Evolutionary conservation across 2,329 filamentous ascomycete genomes (phyloP).

Genomic region (Phialophora macrospora): DNA sequence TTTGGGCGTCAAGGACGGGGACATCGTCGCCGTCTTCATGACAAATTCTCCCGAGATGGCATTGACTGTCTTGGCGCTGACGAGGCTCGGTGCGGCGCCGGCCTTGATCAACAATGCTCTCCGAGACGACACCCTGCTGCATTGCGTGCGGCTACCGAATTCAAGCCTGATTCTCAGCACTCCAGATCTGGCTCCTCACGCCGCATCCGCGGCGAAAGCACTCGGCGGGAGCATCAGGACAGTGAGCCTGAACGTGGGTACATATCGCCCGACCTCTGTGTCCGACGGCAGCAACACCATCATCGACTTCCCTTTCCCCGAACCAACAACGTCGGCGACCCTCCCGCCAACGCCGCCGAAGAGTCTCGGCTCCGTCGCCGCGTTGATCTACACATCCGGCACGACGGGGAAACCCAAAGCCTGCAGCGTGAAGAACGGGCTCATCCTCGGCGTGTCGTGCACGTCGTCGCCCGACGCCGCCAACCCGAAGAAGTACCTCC

Average conservation of each 20-base stretch:
- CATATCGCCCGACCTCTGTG: conserved; percentile 19
- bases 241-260: conserved; percentile 32
- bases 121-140: conserved; percentile 53
- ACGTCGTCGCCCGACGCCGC: conserved; percentile 44
- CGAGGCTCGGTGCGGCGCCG: conserved; percentile 53
- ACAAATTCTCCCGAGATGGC: conserved; percentile 58
- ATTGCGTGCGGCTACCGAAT: conserved; percentile 52
- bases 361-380: conserved; percentile 44
- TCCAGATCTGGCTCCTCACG: conserved; percentile 48
- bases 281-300: conserved; percentile 41
- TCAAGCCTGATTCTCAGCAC: conserved; percentile 52
- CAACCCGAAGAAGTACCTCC: conserved; percentile 50
- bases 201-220: conserved; percentile 31
- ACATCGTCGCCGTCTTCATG: conserved; percentile 55
- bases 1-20: conserved; percentile 46
- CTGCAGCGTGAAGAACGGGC: conserved; percentile 41
- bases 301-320: conserved; percentile 31
- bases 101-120: conserved; percentile 56
- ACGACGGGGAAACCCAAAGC: conserved; percentile 45
- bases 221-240: conserved; percentile 37
- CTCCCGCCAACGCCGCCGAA: conserved; percentile 33
- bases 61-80: conserved; percentile 51
- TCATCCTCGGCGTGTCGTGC: conserved; percentile 44
- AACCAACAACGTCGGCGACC: conserved; percentile 9
- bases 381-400: conserved; percentile 56